phyloP scores from a whole-genome alignment of 164 flowering plant genomes.

The Vitis riparia region DNA sequence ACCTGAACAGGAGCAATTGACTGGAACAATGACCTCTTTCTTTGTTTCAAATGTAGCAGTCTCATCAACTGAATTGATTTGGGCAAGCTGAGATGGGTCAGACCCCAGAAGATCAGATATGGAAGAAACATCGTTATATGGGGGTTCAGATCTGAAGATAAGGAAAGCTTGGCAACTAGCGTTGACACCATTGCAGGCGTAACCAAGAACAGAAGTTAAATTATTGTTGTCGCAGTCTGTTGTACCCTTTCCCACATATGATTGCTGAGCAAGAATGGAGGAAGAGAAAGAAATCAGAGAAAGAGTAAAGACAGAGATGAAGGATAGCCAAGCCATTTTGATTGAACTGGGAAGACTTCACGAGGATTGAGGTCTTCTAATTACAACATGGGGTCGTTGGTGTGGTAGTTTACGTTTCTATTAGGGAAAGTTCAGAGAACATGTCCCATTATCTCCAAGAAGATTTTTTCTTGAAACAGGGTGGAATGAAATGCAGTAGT shows the following conservation, averaged over 20 bases:
- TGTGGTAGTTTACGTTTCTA: no score
- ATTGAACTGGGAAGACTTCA: background rate
- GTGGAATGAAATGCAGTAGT: no score
- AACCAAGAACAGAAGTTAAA: slow-evolving; percentile 49
- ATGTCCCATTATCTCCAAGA: no score
- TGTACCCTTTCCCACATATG: slow-evolving; percentile 33
- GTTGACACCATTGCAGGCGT: slow-evolving; percentile 55
- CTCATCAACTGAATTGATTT: slow-evolving; percentile 47
- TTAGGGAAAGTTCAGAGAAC: no score
- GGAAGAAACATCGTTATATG: slow-evolving; percentile 47
- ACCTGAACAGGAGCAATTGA: slow-evolving; percentile 76
- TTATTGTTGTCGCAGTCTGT: slow-evolving; percentile 34
- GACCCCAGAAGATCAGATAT: slow-evolving; percentile 52
- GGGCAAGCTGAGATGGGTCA: slow-evolving; percentile 47
- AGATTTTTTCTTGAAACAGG: no score
- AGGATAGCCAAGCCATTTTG: slow-evolving; percentile 15
- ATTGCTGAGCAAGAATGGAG: slow-evolving; percentile 52
- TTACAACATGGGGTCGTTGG: no score
- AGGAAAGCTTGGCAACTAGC: slow-evolving; percentile 55
- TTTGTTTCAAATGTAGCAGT: slow-evolving; percentile 29
- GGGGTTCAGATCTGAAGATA: slow-evolving; percentile 57
- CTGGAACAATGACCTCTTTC: slow-evolving; percentile 66
- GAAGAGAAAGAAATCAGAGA: slow-evolving; percentile 19
- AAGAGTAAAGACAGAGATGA: slow-evolving; percentile 17
- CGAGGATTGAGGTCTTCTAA: background rate